Evolutionary conservation across 352 stramenopile species (phyloP).

Genomic region (Thraustochytrium sp.): DNA sequence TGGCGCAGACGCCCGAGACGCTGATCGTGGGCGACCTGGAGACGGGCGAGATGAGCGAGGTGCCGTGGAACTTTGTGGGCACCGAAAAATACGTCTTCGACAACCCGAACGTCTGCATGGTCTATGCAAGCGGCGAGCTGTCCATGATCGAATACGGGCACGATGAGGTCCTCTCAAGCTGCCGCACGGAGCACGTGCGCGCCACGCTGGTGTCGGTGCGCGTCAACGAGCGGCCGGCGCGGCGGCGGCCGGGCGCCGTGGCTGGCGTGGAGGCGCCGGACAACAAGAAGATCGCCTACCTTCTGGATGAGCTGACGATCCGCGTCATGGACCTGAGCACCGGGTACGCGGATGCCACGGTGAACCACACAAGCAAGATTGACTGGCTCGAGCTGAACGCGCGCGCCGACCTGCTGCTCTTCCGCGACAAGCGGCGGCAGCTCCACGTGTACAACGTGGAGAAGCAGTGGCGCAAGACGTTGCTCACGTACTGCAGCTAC

Average conservation of each 20-base stretch:
- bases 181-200: conserved; percentile 81
- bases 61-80: conserved; percentile 77
- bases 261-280: conserved; percentile 49
- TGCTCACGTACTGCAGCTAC: conserved; percentile 90
- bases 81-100: conserved; percentile 90
- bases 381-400: conserved; percentile 90
- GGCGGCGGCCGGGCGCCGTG: not conserved
- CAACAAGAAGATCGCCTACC: conserved; percentile 88
- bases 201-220: conserved; percentile 82
- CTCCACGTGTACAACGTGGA: conserved; percentile 84
- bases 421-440: conserved; percentile 80
- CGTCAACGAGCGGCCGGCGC: conserved; percentile 76
- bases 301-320: conserved; percentile 85
- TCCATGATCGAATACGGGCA: conserved; percentile 86
- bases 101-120: conserved; percentile 75
- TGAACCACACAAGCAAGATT: conserved; percentile 81
- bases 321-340: conserved; percentile 58
- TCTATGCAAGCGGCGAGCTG: conserved; percentile 83
- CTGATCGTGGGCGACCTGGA: conserved; percentile 82
- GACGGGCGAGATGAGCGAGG: conserved; percentile 79
- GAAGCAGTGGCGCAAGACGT: conserved; percentile 68
- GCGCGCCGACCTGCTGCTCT: conserved; percentile 78
- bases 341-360: conserved; percentile 58
- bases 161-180: conserved; percentile 79
- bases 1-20: conserved; percentile 83